A percentile compares a stretch with the other conserved stretches of the same genome.
phyloP scores from a whole-genome alignment of 352 stramenopile genomes.

The Pythium scleroteichum region DNA sequence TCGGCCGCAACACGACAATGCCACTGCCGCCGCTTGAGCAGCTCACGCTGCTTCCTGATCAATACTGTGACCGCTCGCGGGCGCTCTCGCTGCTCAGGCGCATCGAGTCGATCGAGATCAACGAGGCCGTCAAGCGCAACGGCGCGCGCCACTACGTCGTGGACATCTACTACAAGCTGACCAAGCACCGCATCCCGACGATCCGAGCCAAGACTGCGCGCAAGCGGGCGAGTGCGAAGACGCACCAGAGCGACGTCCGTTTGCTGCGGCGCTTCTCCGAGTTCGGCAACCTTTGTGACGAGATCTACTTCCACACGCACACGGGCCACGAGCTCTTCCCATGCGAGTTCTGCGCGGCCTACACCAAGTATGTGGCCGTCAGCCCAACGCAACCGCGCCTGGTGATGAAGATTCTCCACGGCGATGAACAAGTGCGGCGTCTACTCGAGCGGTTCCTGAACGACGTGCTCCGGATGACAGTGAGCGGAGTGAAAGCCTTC shows the following conservation, averaged over 20 bases:
- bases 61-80: constrained; percentile 18
- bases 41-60: constrained; percentile 11
- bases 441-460: constrained; percentile 23
- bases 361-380: constrained; percentile 2
- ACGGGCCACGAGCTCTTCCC: constrained; percentile 11
- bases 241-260: not conserved
- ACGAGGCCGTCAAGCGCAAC: constrained; percentile 8
- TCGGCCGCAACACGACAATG: not conserved
- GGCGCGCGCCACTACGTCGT: constrained; percentile 18
- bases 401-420: constrained; percentile 13
- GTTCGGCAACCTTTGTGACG: constrained; percentile 21
- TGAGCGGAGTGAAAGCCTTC: constrained; percentile 13
- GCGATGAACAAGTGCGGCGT: constrained; percentile 6
- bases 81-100: constrained; percentile 19
- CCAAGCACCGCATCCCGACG: constrained; percentile 10
- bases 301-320: constrained; percentile 26
- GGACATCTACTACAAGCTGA: constrained; percentile 18
- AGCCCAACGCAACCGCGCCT: constrained; percentile 15
- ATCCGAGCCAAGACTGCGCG: not conserved
- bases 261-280: constrained; percentile 24
- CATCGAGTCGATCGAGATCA: constrained; percentile 17
- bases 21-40: constrained; percentile 3
- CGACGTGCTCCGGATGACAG: constrained; percentile 14
- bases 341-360: constrained; percentile 13
- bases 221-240: not conserved